A percentile compares a stretch with the other conserved stretches of the same genome.
Conservation (phyloP, 768 basidiomycete species). For the Lactarius akahatsu region DNA sequence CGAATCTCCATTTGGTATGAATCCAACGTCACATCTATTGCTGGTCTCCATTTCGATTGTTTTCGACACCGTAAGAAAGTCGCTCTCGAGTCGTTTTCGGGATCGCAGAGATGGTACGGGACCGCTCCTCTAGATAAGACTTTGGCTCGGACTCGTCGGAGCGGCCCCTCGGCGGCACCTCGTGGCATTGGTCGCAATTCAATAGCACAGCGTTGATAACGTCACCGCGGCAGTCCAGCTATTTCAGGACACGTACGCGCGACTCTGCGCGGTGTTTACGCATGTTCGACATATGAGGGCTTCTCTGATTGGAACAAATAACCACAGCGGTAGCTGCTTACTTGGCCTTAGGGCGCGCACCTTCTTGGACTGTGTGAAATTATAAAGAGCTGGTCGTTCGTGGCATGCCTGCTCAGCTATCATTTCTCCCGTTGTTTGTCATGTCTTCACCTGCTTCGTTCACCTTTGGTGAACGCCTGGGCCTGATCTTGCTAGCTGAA, state of each 20-base stretch:
- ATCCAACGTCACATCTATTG: neutral
- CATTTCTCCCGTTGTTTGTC: neutral
- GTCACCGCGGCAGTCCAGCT: neutral
- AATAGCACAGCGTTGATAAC: neutral
- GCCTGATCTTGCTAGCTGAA: slow-evolving; percentile 30
- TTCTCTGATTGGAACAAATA: neutral
- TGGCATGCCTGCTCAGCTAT: neutral
- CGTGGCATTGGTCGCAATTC: neutral
- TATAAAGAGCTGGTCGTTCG: neutral
- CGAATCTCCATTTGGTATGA: neutral
- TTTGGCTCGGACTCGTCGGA: neutral
- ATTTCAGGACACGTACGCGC: neutral
- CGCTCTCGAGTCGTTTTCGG: neutral
- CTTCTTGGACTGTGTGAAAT: neutral
- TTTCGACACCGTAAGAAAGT: neutral
- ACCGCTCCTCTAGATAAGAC: neutral
- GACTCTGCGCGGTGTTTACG: slow-evolving; percentile 2
- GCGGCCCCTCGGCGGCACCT: neutral
- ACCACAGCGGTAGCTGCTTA: neutral
- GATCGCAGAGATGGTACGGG: neutral
- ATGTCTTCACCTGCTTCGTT: slow-evolving; percentile 8
- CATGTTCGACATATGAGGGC: neutral
- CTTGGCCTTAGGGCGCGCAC: neutral
- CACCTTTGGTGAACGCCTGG: slow-evolving; percentile 30
- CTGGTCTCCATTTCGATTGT: neutral